phyloP scores from a whole-genome alignment of 2,329 filamentous ascomycete genomes.

The Beauveria varroae region DNA sequence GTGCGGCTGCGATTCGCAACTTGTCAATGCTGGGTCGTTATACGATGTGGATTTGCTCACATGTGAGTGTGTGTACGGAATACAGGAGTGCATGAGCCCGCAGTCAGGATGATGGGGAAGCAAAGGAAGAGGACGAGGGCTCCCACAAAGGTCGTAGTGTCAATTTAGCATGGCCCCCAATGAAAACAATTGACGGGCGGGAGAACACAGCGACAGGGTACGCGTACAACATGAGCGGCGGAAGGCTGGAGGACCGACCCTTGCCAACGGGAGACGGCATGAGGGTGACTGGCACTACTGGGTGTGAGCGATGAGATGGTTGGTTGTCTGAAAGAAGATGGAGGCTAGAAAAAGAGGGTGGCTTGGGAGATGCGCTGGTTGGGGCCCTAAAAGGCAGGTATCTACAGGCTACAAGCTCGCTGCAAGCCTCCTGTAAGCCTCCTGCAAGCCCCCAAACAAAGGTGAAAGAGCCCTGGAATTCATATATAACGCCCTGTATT shows the following conservation, averaged over 20 bases:
- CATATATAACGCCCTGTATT: not conserved
- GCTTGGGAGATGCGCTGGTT: not conserved
- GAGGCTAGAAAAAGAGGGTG: not conserved
- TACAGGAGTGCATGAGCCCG: not conserved
- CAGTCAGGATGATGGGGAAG: not conserved
- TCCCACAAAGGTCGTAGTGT: not conserved
- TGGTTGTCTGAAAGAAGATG: not conserved
- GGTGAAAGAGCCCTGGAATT: not conserved
- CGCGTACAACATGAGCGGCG: not conserved
- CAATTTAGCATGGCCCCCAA: not conserved
- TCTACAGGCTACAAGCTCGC: not conserved
- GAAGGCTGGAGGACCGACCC: constrained; percentile 5
- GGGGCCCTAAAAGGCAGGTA: not conserved
- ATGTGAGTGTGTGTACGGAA: not conserved
- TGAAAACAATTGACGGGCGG: not conserved
- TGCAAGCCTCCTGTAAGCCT: not conserved
- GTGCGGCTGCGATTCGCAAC: not conserved
- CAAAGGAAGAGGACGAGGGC: not conserved
- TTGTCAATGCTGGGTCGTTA: not conserved
- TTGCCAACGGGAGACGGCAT: not conserved
- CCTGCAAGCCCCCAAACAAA: too few relatives aligned
- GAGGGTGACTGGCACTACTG: not conserved
- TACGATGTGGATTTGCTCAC: not conserved
- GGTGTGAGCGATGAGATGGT: not conserved
- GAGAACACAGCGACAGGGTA: not conserved